Conservation (phyloP, 1,284 basidiomycete species). For the Boletellus deceptivus region DNA sequence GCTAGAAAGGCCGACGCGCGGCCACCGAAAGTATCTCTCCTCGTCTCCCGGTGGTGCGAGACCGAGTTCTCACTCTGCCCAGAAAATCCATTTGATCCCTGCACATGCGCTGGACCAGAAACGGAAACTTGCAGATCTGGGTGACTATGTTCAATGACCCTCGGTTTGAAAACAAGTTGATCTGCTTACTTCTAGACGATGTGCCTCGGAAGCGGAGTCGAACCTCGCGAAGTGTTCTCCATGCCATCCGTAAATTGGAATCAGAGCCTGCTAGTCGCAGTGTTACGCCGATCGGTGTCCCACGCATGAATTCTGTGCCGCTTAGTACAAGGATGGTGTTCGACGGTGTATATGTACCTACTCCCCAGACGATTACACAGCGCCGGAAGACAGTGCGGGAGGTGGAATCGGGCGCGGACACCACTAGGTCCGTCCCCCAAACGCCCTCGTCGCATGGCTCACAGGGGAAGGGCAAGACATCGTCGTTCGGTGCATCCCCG, state of each 20-base stretch:
- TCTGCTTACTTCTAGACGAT: slow-evolving; percentile 10
- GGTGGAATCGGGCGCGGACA: background rate
- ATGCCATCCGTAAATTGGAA: slow-evolving; percentile 12
- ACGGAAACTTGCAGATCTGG: slow-evolving; percentile 8
- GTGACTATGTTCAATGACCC: slow-evolving; percentile 10
- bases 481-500: background rate
- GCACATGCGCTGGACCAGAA: slow-evolving; percentile 4
- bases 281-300: slow-evolving; percentile 17
- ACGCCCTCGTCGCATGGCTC: background rate
- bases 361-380: slow-evolving; percentile 14
- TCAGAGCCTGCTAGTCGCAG: slow-evolving; percentile 29
- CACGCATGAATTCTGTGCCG: slow-evolving; percentile 23
- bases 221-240: slow-evolving; percentile 11
- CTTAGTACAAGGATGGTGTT: slow-evolving; percentile 19
- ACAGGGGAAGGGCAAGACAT: background rate
- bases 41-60: background rate
- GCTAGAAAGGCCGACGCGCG: slow-evolving; percentile 1
- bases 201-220: slow-evolving; percentile 20
- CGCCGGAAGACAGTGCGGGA: slow-evolving; percentile 3
- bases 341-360: slow-evolving; percentile 29
- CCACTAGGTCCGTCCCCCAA: background rate
- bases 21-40: background rate
- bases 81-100: background rate
- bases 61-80: background rate
- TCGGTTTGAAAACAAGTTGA: slow-evolving; percentile 4